Conservation (phyloP, 495 filamentous ascomycete genomes). For the Pyrenula aspistea region DNA sequence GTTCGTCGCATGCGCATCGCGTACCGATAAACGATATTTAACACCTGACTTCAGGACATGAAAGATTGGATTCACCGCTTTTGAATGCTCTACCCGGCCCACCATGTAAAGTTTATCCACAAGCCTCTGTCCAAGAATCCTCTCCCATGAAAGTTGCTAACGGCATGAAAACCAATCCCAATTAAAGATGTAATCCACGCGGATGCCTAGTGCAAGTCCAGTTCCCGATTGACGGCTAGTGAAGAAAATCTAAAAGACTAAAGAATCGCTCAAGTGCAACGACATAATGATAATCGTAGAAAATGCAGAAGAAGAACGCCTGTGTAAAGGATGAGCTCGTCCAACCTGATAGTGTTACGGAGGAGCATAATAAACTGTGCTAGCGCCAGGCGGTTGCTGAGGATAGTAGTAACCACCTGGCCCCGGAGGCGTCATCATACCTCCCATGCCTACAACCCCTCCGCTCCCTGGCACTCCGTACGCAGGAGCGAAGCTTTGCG, state of each 20-base stretch:
- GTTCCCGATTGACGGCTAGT: not conserved
- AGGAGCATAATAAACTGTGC: slow-evolving; percentile 50
- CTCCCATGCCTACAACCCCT: slow-evolving; percentile 60
- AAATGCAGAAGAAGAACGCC: slow-evolving; percentile 1
- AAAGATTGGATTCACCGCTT: not conserved
- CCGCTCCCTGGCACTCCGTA: slow-evolving; percentile 41
- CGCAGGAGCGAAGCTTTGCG: slow-evolving; percentile 35
- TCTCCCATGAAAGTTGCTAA: not conserved
- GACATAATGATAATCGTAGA: slow-evolving; percentile 3
- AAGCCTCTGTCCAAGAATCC: not conserved
- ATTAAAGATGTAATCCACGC: not conserved
- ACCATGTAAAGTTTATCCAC: not conserved
- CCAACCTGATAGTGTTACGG: too few relatives aligned
- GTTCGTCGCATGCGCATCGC: too few relatives aligned
- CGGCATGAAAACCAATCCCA: not conserved
- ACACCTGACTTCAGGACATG: not conserved
- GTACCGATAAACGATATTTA: too few relatives aligned
- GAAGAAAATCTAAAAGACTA: not conserved
- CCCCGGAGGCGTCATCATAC: slow-evolving; percentile 64
- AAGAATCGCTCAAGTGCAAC: slow-evolving; percentile 3
- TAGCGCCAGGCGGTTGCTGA: slow-evolving; percentile 32
- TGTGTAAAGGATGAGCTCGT: too few relatives aligned
- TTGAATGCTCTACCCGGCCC: not conserved
- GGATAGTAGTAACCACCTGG: slow-evolving; percentile 64
- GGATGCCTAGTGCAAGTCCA: not conserved